Evolutionary conservation across 31 red algal species (phyloP).

Genomic region (Asparagopsis taxiformis): DNA sequence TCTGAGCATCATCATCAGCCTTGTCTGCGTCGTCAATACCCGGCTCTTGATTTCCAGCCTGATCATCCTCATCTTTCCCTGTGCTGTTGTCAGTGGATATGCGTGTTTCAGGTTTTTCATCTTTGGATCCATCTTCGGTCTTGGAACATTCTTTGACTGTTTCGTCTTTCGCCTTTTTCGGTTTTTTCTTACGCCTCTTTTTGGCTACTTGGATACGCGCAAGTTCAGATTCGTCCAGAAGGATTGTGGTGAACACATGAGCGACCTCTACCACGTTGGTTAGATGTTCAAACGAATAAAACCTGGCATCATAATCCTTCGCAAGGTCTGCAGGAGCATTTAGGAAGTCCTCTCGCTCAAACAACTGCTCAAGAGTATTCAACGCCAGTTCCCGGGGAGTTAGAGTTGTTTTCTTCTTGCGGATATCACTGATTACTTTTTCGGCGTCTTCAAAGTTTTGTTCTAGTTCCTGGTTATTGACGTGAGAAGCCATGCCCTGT

Average conservation of each 20-base stretch:
- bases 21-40: neutral
- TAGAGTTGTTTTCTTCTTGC: conserved; percentile 5
- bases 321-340: conserved; percentile 64
- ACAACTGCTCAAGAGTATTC: conserved; percentile 65
- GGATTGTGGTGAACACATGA: conserved; percentile 55
- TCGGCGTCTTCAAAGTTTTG: conserved; percentile 4
- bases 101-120: neutral
- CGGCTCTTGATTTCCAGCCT: neutral
- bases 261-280: conserved; percentile 61
- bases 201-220: conserved; percentile 39
- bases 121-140: conserved; percentile 1
- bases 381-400: conserved; percentile 60
- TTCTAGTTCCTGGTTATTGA: conserved; percentile 8
- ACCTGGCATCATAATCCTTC: conserved; percentile 51
- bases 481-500: conserved; percentile 59
- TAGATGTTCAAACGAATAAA: conserved; percentile 56
- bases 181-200: conserved; percentile 25
- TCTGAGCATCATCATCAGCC: neutral
- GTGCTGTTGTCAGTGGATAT: neutral
- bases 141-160: neutral
- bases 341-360: conserved; percentile 39
- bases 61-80: neutral
- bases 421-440: neutral
- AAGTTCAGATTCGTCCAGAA: conserved; percentile 60
- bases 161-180: neutral